Evolutionary conservation across 208 protist species (phyloP).

Genomic region (Acanthamoeba divionensis): DNA sequence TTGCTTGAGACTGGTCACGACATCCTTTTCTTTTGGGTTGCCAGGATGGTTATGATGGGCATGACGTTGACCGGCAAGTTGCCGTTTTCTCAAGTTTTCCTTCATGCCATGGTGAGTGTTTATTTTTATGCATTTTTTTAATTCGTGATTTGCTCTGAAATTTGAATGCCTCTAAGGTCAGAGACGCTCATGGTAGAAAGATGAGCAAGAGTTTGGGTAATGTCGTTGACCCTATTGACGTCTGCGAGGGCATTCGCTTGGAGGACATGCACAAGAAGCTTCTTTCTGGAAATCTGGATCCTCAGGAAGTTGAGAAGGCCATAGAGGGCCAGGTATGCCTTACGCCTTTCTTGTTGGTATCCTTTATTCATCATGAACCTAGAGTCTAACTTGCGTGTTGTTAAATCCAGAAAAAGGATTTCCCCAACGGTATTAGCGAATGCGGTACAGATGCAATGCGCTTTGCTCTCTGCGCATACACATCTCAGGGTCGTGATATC

Average conservation of each 20-base stretch:
- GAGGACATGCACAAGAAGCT: slow-evolving; percentile 70
- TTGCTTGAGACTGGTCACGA: slow-evolving; percentile 90
- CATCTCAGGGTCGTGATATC: slow-evolving; percentile 78
- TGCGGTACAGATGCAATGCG: slow-evolving; percentile 98
- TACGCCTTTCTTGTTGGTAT: background rate
- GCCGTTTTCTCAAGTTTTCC: slow-evolving; percentile 88
- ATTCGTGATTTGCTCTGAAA: background rate
- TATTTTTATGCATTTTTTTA: background rate
- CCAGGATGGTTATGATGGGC: slow-evolving; percentile 99
- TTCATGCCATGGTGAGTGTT: slow-evolving; percentile 68
- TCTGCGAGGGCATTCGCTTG: slow-evolving; percentile 96
- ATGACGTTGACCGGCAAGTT: slow-evolving; percentile 91
- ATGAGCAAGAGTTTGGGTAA: slow-evolving; percentile 99
- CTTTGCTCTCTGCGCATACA: slow-evolving; percentile 89
- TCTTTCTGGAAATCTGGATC: slow-evolving; percentile 58
- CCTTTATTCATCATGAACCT: slow-evolving; percentile 54
- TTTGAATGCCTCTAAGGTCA: slow-evolving; percentile 97
- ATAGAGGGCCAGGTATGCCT: slow-evolving; percentile 30
- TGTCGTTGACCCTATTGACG: slow-evolving; percentile 99
- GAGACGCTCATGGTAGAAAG: slow-evolving; percentile 98
- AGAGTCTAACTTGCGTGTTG: background rate
- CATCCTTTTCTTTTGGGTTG: slow-evolving; percentile 99
- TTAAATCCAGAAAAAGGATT: slow-evolving; percentile 62
- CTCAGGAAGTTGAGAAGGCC: slow-evolving; percentile 67
- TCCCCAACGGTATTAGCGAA: slow-evolving; percentile 80